Conservation (phyloP, 164 flowering plant genomes). For the Magnolia kwangsiensis region DNA sequence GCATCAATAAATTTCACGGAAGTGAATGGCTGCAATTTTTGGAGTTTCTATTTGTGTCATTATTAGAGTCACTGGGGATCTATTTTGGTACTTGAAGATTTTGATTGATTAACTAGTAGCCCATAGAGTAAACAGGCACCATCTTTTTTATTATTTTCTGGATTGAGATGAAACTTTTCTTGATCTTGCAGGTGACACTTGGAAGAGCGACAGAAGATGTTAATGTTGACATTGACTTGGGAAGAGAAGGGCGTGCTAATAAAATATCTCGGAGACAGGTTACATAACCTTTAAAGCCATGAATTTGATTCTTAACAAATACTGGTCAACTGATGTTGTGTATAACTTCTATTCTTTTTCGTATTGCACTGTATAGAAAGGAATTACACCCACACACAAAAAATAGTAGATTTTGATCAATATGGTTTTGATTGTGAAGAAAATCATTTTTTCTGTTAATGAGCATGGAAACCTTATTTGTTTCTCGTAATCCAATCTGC, state of each 20-base stretch:
- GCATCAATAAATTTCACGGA: no score
- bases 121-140: no score
- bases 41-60: no score
- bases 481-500: background rate
- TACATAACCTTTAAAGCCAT: background rate
- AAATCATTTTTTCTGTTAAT: no score
- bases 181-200: constrained; percentile 53
- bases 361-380: no score
- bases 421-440: background rate
- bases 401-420: no score
- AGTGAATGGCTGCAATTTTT: no score
- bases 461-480: background rate
- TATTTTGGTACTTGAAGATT: no score
- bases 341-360: background rate
- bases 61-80: no score
- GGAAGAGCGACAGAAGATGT: constrained; percentile 73
- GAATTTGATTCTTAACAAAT: background rate
- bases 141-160: background rate
- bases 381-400: no score
- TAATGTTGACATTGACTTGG: constrained; percentile 72
- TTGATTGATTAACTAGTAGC: no score
- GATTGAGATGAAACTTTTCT: constrained; percentile 1
- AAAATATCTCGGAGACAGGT: constrained; percentile 91
- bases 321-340: background rate
- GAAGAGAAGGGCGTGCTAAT: constrained; percentile 60